A percentile compares a stretch with the other conserved stretches of the same genome.
Conservation (phyloP, 768 basidiomycete species). For the Rickenella mellea region DNA sequence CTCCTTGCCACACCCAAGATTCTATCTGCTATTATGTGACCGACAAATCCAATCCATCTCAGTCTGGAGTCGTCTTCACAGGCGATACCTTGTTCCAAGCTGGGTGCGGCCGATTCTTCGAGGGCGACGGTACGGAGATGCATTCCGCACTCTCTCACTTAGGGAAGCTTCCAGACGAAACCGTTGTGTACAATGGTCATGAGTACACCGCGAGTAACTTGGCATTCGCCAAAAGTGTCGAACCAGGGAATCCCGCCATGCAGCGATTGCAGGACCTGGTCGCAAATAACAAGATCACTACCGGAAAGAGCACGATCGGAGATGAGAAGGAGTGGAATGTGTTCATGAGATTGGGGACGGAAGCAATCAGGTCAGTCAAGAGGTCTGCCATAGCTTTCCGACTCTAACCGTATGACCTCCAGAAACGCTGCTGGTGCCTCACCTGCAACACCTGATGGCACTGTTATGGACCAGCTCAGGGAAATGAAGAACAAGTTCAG, state of each 20-base stretch:
- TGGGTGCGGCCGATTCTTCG: slow-evolving; percentile 93
- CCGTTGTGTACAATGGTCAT: slow-evolving; percentile 81
- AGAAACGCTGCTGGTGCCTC: slow-evolving; percentile 43
- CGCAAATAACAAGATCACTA: slow-evolving; percentile 50
- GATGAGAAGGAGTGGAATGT: slow-evolving; percentile 96
- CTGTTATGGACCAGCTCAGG: slow-evolving; percentile 66
- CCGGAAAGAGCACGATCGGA: slow-evolving; percentile 79
- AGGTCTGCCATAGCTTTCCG: neutral
- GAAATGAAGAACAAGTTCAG: slow-evolving; percentile 78
- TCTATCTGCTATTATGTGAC: slow-evolving; percentile 88
- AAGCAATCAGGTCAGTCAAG: slow-evolving; percentile 51
- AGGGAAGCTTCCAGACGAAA: slow-evolving; percentile 65
- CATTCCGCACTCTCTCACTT: slow-evolving; percentile 62
- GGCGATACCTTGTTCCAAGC: slow-evolving; percentile 85
- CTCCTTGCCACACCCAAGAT: slow-evolving; percentile 93
- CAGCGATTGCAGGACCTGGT: slow-evolving; percentile 49
- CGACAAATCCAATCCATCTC: slow-evolving; percentile 29
- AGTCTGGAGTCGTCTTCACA: slow-evolving; percentile 79
- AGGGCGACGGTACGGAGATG: slow-evolving; percentile 78
- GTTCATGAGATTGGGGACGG: slow-evolving; percentile 73
- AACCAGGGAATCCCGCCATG: slow-evolving; percentile 54
- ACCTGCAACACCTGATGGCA: slow-evolving; percentile 34
- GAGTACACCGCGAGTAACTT: slow-evolving; percentile 78
- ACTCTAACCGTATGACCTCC: slow-evolving; percentile 3
- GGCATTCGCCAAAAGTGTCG: slow-evolving; percentile 59